Evolutionary conservation across 345 rosid genomes (phyloP).

Genomic region (Gossypium raimondii): DNA sequence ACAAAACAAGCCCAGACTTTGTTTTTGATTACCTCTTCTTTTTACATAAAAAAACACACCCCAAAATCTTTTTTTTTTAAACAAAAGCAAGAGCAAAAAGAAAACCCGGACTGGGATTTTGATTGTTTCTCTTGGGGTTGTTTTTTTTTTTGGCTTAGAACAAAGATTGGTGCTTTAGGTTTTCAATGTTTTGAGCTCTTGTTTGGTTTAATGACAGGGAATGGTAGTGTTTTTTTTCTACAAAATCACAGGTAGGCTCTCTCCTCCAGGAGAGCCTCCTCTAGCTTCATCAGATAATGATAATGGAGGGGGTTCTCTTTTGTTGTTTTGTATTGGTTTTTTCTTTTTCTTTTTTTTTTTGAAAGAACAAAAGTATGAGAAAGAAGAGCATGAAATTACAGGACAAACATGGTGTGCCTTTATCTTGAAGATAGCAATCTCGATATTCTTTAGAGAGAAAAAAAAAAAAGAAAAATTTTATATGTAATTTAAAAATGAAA

Average conservation of each 20-base stretch:
- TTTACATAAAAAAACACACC: neutral
- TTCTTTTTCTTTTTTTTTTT: neutral
- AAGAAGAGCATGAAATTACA: conserved; percentile 10
- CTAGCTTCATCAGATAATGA: conserved; percentile 43
- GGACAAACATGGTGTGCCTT: neutral
- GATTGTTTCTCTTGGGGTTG: too few relatives aligned
- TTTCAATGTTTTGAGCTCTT: neutral
- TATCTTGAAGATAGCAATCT: neutral
- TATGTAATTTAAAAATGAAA: neutral
- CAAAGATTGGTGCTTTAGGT: neutral
- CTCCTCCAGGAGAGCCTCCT: conserved; percentile 46
- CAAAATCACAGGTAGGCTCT: conserved; percentile 41
- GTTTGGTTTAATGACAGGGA: neutral
- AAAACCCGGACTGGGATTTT: conserved; percentile 5
- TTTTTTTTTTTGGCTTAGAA: too few relatives aligned
- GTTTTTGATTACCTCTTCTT: neutral
- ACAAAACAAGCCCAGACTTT: conserved; percentile 10
- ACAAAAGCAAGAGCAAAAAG: neutral
- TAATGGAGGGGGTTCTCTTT: neutral
- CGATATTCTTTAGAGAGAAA: conserved; percentile 27
- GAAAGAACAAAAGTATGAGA: conserved; percentile 6
- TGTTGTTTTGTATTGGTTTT: neutral
- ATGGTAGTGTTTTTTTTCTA: neutral
- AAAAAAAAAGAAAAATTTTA: too few relatives aligned
- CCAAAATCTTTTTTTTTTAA: neutral